These are phyloP conservation scores for Hypoxylon cercidicola DNA, from an alignment of 495 filamentous ascomycete species.

Conservation along the genomic window DNA sequence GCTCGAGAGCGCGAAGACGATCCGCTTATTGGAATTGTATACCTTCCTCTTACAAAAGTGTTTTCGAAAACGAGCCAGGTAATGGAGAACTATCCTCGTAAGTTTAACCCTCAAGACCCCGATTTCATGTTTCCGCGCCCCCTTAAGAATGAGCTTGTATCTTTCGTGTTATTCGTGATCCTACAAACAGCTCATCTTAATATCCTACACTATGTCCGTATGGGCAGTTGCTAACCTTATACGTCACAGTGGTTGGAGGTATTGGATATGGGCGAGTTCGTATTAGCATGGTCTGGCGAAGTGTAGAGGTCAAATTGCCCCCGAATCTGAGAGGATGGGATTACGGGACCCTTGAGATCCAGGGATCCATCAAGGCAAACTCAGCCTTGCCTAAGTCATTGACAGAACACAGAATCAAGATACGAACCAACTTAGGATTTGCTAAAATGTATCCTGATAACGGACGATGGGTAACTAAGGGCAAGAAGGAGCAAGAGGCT, in stretches of 20 bases:
- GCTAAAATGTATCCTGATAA: constrained; percentile 64
- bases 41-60: constrained; percentile 67
- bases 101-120: constrained; percentile 36
- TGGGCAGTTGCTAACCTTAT: constrained; percentile 13
- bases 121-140: constrained; percentile 44
- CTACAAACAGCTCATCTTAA: too few species aligned
- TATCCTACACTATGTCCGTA: constrained; percentile 4
- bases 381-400: constrained; percentile 56
- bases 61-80: constrained; percentile 68
- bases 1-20: constrained; percentile 71
- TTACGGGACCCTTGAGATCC: constrained; percentile 72
- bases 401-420: constrained; percentile 60
- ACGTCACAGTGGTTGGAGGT: constrained; percentile 59
- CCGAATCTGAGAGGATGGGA: constrained; percentile 69
- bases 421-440: constrained; percentile 62
- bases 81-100: constrained; percentile 66
- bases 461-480: constrained; percentile 45
- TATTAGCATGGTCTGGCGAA: constrained; percentile 75
- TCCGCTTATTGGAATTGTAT: constrained; percentile 72
- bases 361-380: constrained; percentile 47
- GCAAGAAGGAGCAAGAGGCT: constrained; percentile 54
- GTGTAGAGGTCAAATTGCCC: constrained; percentile 67
- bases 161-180: background rate
- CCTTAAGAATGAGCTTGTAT: background rate
- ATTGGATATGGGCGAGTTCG: constrained; percentile 75